Evolutionary conservation across 805 yeast species (phyloP).

Genomic region (Saturnispora mendoncae): DNA sequence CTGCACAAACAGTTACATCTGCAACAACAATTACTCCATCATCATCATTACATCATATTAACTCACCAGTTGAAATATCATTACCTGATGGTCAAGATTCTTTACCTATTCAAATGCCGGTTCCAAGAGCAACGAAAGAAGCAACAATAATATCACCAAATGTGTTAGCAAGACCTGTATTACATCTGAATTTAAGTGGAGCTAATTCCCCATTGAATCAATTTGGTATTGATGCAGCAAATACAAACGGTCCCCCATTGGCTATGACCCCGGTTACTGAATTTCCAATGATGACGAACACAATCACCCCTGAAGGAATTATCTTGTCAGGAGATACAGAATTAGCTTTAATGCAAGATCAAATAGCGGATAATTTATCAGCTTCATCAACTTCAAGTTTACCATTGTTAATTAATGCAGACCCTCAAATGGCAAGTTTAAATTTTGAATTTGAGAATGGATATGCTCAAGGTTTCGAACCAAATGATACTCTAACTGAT

Average conservation of each 20-base stretch:
- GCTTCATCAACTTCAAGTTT: constrained; percentile 3
- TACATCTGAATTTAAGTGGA: constrained; percentile 8
- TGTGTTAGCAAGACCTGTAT: background rate
- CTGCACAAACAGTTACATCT: constrained; percentile 17
- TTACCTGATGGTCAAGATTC: constrained; percentile 16
- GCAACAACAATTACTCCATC: constrained; percentile 14
- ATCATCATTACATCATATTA: background rate
- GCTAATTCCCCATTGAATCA: constrained; percentile 15
- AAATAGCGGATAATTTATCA: background rate
- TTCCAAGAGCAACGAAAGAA: constrained; percentile 42
- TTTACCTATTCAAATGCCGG: constrained; percentile 66
- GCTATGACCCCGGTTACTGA: constrained; percentile 81
- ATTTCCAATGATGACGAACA: constrained; percentile 20
- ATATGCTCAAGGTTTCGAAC: background rate
- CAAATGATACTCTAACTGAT: constrained; percentile 7
- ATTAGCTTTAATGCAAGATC: background rate
- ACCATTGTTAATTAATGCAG: constrained; percentile 2
- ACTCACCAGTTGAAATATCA: too few relatives aligned
- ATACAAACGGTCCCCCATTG: constrained; percentile 51
- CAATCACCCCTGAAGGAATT: constrained; percentile 11
- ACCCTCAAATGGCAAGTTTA: background rate
- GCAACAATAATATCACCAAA: constrained; percentile 15
- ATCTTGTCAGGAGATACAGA: background rate
- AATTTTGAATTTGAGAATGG: background rate
- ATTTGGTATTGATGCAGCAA: constrained; percentile 43